These are phyloP conservation scores for Solanum microdontum DNA, from an alignment of 257 asterid genomes.

Conservation along the genomic window DNA sequence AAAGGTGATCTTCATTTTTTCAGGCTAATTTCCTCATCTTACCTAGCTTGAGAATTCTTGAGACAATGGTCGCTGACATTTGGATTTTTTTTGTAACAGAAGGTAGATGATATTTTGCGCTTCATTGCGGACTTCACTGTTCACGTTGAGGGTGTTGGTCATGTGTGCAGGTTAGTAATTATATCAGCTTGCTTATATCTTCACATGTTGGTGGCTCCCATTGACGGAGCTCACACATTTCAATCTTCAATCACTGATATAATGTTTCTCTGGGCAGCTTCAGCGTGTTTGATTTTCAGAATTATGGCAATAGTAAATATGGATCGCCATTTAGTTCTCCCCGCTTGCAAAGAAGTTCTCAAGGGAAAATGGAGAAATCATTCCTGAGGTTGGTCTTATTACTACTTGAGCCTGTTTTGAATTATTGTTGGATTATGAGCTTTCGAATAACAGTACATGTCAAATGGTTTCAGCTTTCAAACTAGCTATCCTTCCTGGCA, in stretches of 20 bases:
- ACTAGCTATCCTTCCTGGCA: conserved; percentile 78
- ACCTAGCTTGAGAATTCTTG: not conserved
- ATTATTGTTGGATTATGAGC: not conserved
- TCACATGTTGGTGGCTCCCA: not conserved
- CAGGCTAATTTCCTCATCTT: not conserved
- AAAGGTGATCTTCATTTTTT: conserved; percentile 33
- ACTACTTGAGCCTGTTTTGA: not conserved
- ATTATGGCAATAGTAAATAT: conserved; percentile 70
- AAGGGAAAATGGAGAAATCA: conserved; percentile 97
- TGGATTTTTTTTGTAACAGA: conserved; percentile 32
- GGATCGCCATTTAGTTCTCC: conserved; percentile 62
- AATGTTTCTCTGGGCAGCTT: conserved; percentile 42
- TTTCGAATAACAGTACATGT: not conserved
- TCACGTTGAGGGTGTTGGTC: conserved; percentile 86
- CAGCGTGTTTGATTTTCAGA: conserved; percentile 72
- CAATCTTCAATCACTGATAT: not conserved
- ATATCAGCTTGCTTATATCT: not conserved
- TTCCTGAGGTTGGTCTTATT: conserved; percentile 49
- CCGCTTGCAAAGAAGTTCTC: conserved; percentile 65
- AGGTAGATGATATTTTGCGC: conserved; percentile 63
- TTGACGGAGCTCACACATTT: not conserved
- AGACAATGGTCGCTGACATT: conserved; percentile 1
- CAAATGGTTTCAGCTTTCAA: conserved; percentile 57
- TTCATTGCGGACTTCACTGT: conserved; percentile 79
- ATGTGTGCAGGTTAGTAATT: conserved; percentile 67